Evolutionary conservation across 768 basidiomycete species (phyloP), one percentile per base, ranked within the genome.

Genomic region (Amyloporia xantha): DNA sequence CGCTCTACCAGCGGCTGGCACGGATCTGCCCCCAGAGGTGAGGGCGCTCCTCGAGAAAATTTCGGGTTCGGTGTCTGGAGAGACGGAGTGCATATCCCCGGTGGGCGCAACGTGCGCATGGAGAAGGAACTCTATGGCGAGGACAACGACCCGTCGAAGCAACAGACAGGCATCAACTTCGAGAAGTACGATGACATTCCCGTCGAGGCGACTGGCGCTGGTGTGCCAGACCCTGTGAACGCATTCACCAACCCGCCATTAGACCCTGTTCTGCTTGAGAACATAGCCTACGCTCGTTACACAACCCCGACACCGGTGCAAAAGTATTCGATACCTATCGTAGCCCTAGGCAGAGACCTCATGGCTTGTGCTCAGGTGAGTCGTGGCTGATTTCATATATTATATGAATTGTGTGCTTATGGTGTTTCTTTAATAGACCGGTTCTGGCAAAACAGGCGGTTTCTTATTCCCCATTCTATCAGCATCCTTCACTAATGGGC

Each of bases 171-270:
- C 54, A 97, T 99, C 73, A 99, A 99, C 73, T 99, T 99, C 64
- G 96, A 99, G 73, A 96, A 96, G 70, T 99, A 98, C 62, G 96
- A 96, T 68, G 95, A 98, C 66, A 99, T 99, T 63, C 96, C 96
- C 54, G 94, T 99, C 58, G 96, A 98, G 71, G 95, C 94, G 28
- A 98, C 95, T 42, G 96, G 96, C 58, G 83, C 84, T 52, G 89
- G 86, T 59, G 95, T 98, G n/a, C 96, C 96, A 53, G 95, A 98
- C 36, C 93, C 96, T 39, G 81, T 97, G 61, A 78, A 67, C 54
- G 77, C 81, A 35, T 99, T 99, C 72, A 86, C 86, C 51, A 80
- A 74, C 60, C 86, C 93, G 40, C 94, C 92, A 53, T 73, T 99
- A 60, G 93, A 99, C 69, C 79, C 88, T 39, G 85, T 94, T 66